phyloP scores from a whole-genome alignment of 768 basidiomycete genomes.

The Russula foetens region DNA sequence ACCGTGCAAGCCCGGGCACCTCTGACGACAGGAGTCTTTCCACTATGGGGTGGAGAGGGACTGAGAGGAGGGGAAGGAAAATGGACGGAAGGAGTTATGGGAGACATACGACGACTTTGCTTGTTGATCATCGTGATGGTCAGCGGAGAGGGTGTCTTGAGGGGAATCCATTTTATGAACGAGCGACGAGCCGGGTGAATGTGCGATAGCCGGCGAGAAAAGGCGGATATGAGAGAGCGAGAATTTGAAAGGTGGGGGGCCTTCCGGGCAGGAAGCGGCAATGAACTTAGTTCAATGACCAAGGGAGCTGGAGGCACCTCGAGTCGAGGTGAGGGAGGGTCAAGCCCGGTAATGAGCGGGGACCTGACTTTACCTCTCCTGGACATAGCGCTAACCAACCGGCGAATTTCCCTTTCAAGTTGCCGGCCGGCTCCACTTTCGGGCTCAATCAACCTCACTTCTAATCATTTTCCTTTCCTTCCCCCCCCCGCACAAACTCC shows the following conservation, averaged over 20 bases:
- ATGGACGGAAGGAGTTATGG: background rate
- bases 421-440: slow-evolving; percentile 13
- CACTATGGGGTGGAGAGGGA: slow-evolving; percentile 21
- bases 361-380: background rate
- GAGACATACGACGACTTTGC: slow-evolving; percentile 15
- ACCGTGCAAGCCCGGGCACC: slow-evolving; percentile 70
- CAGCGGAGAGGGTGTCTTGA: background rate
- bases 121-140: slow-evolving; percentile 16
- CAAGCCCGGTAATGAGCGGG: background rate
- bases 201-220: background rate
- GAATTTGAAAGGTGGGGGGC: no score
- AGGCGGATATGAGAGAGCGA: background rate
- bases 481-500: background rate
- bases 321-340: background rate
- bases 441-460: background rate
- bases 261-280: background rate
- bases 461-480: background rate
- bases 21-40: slow-evolving; percentile 38
- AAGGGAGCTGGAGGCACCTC: background rate
- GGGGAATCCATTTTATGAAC: slow-evolving; percentile 7
- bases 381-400: no score
- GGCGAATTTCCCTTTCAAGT: slow-evolving; percentile 20
- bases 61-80: background rate
- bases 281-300: background rate
- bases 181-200: background rate